Evolutionary conservation across 257 asterid genomes (phyloP), one percentile per base, ranked within the genome.

Genomic region (Fraxinus cuspidata): DNA sequence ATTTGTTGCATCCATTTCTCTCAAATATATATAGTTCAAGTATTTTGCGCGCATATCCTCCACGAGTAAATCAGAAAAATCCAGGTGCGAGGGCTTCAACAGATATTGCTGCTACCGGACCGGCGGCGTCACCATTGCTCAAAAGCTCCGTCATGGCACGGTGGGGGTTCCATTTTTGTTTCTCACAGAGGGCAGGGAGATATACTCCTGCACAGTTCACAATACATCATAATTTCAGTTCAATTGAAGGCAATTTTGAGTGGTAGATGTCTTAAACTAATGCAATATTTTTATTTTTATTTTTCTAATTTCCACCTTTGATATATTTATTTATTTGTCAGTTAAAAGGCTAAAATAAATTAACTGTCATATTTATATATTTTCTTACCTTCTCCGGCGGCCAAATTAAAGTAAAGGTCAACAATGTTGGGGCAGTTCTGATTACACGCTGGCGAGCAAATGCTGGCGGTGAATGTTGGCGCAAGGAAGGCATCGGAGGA

Each of bases 81-180:
- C 51, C 73, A 27, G 85, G 85, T 3, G 85, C 70, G 5, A 23
- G 60, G 21, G 60, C 58, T 2, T 47, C 64, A 29, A 53, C 82
- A 37, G 7, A 13, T 40, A 79, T 65, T 19, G 29, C 82, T 9
- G 53, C 74, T n/a, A 65, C 71, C 72, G 49, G 37, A 9, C 67
- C 37, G 70, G 86, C 72, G 80, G 73, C 86, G 25, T 40, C 89
- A 15, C 60, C 60, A 19, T 23, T 51, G 23, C 83, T 89, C 74
- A 88, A 71, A 47, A 89, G 79, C 78, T 84, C 96, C 32, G 84
- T 27, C 91, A 87, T 87, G n/a, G 90, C 86, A 66, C 93, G 90
- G 80, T 74, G 92, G 9, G 92, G 89, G 74, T 65, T 87, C 58
- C 74, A 74, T 40, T 49, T 89, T 51, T 85, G 90, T 47, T 81